These are phyloP conservation scores for Tolypocladium inflatum DNA, from an alignment of 2,329 filamentous ascomycete genomes.

Conservation along the genomic window DNA sequence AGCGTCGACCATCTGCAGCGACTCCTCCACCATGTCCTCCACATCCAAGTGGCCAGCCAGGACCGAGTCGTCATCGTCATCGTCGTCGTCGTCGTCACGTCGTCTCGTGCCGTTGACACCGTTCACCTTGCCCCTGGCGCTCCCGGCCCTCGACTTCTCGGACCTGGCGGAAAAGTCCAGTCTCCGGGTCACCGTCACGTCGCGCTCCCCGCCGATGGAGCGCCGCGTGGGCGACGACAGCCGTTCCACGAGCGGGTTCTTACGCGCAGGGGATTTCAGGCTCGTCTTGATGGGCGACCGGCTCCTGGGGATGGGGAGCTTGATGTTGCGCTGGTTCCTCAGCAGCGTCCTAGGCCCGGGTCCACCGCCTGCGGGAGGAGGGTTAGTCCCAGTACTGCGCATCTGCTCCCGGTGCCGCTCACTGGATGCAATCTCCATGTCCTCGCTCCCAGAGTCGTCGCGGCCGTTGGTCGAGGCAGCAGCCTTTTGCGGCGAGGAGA, in stretches of 20 bases:
- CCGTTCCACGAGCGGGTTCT: constrained; percentile 47
- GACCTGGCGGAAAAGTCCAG: constrained; percentile 38
- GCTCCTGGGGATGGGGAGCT: constrained; percentile 35
- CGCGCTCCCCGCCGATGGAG: constrained; percentile 21
- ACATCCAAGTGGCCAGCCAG: constrained; percentile 16
- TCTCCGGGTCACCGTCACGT: constrained; percentile 38
- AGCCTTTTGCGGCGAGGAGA: constrained; percentile 70
- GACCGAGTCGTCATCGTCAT: constrained; percentile 12
- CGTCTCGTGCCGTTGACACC: constrained; percentile 17
- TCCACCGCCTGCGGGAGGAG: constrained; percentile 31
- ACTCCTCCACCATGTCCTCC: constrained; percentile 27
- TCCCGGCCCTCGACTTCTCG: constrained; percentile 1
- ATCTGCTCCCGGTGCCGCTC: constrained; percentile 8
- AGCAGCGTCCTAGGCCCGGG: constrained; percentile 44
- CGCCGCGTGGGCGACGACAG: constrained; percentile 39
- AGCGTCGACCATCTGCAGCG: constrained; percentile 30
- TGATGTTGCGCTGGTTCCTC: constrained; percentile 39
- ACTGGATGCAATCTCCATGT: constrained; percentile 46
- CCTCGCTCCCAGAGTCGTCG: constrained; percentile 28
- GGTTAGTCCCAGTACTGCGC: not conserved
- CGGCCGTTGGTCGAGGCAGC: constrained; percentile 15
- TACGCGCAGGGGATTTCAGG: constrained; percentile 50
- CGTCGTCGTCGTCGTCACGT: constrained; percentile 16
- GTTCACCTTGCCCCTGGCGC: constrained; percentile 12
- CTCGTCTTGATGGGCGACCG: constrained; percentile 56